A percentile compares a stretch with the other conserved stretches of the same genome.
phyloP scores from a whole-genome alignment of 2,329 filamentous ascomycete genomes.

The Diaporthe eres region DNA sequence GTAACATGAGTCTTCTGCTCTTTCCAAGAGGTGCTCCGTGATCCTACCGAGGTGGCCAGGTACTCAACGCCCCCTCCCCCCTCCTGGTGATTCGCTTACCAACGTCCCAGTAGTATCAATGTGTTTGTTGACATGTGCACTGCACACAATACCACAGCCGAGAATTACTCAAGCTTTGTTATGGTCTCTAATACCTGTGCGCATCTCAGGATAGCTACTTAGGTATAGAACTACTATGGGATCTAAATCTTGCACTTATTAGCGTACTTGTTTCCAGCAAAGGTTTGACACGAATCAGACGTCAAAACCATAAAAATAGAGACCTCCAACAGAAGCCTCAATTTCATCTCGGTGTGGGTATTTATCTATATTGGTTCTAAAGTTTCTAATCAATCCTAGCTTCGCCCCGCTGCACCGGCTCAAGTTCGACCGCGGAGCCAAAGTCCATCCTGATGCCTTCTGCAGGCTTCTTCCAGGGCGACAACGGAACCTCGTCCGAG shows the following conservation, averaged over 20 bases:
- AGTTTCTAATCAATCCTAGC: background rate
- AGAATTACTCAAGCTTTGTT: background rate
- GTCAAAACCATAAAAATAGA: background rate
- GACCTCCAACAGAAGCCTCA: no score
- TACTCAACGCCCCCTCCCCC: no score
- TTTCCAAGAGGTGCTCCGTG: background rate
- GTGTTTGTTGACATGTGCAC: background rate
- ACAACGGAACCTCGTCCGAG: constrained; percentile 21
- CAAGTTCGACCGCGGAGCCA: background rate
- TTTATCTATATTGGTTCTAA: background rate
- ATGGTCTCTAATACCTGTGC: background rate
- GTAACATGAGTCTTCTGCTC: background rate
- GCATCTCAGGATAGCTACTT: background rate
- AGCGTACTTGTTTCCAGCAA: background rate
- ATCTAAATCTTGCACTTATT: background rate
- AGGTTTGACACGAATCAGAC: background rate
- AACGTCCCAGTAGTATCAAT: background rate
- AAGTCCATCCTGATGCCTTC: constrained; percentile 2
- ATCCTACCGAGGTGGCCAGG: no score
- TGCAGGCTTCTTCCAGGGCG: background rate
- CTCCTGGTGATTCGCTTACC: background rate
- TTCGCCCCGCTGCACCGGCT: background rate
- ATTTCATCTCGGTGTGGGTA: background rate
- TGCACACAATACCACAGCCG: background rate
- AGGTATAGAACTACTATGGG: background rate